Evolutionary conservation across 192 early-diverging fungal genomes (phyloP).

Genomic region (Coemansia sp.): DNA sequence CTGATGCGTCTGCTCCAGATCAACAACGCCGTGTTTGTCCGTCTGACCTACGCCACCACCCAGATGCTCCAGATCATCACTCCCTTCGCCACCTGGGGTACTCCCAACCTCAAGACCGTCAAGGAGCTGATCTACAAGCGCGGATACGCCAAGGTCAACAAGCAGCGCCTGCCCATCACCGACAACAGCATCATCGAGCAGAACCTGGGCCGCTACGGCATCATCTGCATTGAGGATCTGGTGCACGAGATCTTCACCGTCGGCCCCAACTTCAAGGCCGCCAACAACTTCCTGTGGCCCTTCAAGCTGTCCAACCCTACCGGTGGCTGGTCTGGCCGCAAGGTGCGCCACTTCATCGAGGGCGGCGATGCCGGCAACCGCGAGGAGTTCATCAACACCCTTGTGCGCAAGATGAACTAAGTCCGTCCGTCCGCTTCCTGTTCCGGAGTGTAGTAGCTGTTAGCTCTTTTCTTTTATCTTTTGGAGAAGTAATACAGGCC

Average conservation of each 20-base stretch:
- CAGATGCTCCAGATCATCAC: constrained; percentile 97
- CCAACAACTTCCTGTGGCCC: constrained; percentile 99
- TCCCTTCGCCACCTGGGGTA: constrained; percentile 92
- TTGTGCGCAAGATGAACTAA: constrained; percentile 97
- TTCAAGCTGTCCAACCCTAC: constrained; percentile 99
- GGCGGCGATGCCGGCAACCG: constrained; percentile 98
- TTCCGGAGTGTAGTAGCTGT: constrained; percentile 9
- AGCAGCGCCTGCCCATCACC: constrained; percentile 92
- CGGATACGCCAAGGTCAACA: constrained; percentile 97
- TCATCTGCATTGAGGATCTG: constrained; percentile 97
- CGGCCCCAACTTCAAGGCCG: constrained; percentile 96
- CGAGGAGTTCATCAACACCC: constrained; percentile 94
- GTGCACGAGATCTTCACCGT: constrained; percentile 99
- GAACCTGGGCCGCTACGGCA: constrained; percentile 86
- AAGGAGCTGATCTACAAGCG: constrained; percentile 99
- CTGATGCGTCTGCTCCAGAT: constrained; percentile 98
- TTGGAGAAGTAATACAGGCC: no score
- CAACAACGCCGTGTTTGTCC: constrained; percentile 97
- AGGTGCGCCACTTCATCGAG: constrained; percentile 94
- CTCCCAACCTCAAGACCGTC: constrained; percentile 97
- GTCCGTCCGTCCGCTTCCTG: no score
- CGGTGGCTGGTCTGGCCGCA: constrained; percentile 91
- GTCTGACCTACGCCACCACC: constrained; percentile 92
- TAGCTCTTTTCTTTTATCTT: no score
- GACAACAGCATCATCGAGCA: constrained; percentile 96